Evolutionary conservation across 2,329 filamentous ascomycete genomes (phyloP).

Genomic region (Colletotrichum brevisporum): DNA sequence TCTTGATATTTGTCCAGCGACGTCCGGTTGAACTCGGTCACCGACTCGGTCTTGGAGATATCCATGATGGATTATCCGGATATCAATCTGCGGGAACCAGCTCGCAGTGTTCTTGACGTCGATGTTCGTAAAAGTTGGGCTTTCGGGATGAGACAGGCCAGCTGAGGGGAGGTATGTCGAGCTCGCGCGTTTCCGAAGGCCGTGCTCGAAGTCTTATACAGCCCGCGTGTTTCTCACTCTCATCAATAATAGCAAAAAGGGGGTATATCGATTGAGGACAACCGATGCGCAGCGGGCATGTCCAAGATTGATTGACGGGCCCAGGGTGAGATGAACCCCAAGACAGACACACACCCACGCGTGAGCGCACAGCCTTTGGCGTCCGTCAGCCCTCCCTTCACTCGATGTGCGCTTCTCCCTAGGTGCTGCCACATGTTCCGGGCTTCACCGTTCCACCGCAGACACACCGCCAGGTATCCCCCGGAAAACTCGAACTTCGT

Average conservation of each 20-base stretch:
- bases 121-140: background rate
- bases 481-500: constrained; percentile 33
- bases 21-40: constrained; percentile 29
- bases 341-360: background rate
- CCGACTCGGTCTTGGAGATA: constrained; percentile 41
- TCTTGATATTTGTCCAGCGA: constrained; percentile 36
- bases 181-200: constrained; percentile 11
- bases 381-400: background rate
- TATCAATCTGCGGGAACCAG: constrained; percentile 27
- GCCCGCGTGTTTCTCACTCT: background rate
- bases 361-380: background rate
- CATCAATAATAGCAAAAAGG: background rate
- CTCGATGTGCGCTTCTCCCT: background rate
- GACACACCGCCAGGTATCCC: constrained; percentile 17
- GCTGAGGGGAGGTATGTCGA: background rate
- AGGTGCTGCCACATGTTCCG: background rate
- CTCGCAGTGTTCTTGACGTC: constrained; percentile 12
- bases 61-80: constrained; percentile 36
- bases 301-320: constrained; percentile 2
- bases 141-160: background rate
- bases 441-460: background rate
- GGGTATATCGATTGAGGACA: background rate
- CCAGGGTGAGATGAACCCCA: constrained; percentile 31
- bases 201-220: constrained; percentile 30
- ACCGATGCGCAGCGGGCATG: constrained; percentile 1